Evolutionary conservation across 2,329 filamentous ascomycete genomes (phyloP), one percentile per base, ranked within the genome.

Genomic region (Monilinia aucupariae): DNA sequence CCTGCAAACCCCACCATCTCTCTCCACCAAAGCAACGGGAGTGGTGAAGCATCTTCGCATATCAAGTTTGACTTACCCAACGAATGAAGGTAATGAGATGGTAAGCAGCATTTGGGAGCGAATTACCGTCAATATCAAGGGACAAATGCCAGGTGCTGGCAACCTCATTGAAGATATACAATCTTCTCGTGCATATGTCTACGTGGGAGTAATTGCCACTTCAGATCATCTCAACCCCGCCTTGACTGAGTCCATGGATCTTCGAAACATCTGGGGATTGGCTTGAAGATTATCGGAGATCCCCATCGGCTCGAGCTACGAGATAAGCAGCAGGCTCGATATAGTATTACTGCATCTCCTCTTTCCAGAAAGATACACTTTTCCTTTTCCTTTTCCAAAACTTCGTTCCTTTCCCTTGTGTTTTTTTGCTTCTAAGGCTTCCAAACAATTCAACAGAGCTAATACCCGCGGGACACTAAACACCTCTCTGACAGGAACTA

Each of bases 71-170:
- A 68, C 27, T 52, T 60, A 43, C 20, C 17, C 45, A 25, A 67
- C 49, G 49, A 61, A 60, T 22, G 65, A 56, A 37, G 67, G 66
- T n/a, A 69, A 64, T 25, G 67, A 62, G 32, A 63, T 59, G 47
- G 47, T 52, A 39, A 60, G 58, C 58, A 43, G 3, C 25, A 22
- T 47, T 47, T n/a, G 15, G 10, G n/a, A 34, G 30, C 32, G 10
- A 27, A 17, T n/a, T 13, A 52, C n/a, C 58, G 41, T 27, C 20
- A 32, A 12, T 56, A 12, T 34, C 43, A 45, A 49, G 30, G 55
- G 37, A 15, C 15, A 59, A 39, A 59, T 13, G 15, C 2, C 13
- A 25, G 13, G 25, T 20, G 15, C 12, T 17, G 27, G 20, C 8
- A 56, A n/a, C n/a, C 22, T 20, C 4, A 25, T 27, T 59, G 32